Percentiles rank a stretch among this genome's conserved stretches.
Conservation (phyloP, 805 yeast species). For the Candida parachauliodes region DNA sequence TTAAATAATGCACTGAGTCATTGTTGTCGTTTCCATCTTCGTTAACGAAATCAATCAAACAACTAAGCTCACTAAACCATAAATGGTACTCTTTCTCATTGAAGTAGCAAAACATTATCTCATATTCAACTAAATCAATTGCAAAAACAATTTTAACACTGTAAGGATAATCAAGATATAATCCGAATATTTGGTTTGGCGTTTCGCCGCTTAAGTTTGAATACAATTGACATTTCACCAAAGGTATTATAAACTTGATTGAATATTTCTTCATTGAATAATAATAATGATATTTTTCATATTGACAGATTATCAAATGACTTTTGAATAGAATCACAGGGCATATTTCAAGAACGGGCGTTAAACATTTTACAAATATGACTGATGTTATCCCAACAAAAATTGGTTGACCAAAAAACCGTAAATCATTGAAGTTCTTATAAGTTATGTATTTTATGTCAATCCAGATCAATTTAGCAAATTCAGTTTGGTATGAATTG, state of each 20-base stretch:
- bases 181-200: constrained; percentile 17
- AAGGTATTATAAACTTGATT: constrained; percentile 48
- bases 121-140: constrained; percentile 37
- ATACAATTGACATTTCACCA: constrained; percentile 29
- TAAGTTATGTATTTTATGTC: background rate
- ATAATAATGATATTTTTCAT: constrained; percentile 12
- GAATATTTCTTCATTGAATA: constrained; percentile 24
- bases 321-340: constrained; percentile 48
- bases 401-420: constrained; percentile 43
- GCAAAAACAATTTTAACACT: constrained; percentile 48
- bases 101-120: constrained; percentile 36
- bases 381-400: constrained; percentile 41
- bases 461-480: background rate
- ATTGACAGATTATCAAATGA: constrained; percentile 37
- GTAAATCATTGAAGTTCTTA: constrained; percentile 1
- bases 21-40: constrained; percentile 16
- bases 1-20: constrained; percentile 7
- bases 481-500: background rate
- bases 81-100: constrained; percentile 28
- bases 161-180: constrained; percentile 26
- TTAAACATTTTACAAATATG: constrained; percentile 33
- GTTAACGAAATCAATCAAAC: constrained; percentile 22
- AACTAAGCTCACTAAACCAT: constrained; percentile 37
- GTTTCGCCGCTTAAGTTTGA: constrained; percentile 18
- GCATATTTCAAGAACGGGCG: constrained; percentile 13